Evolutionary conservation across 2,329 filamentous ascomycete genomes (phyloP), one percentile per base, ranked within the genome.

Genomic region (Aspergillus fumigatiaffinis): DNA sequence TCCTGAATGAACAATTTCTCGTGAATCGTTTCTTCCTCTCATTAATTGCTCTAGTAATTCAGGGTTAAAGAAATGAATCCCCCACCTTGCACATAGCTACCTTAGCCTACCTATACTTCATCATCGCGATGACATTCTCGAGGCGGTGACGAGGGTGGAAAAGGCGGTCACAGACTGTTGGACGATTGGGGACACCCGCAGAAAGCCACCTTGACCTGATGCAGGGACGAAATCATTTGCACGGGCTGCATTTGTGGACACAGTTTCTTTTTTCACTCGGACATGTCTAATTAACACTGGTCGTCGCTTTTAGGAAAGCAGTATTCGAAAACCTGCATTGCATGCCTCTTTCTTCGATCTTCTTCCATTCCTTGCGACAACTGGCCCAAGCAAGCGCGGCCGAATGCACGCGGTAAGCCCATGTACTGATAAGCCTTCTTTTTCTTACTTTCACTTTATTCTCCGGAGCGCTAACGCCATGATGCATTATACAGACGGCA

Each of bases 381-480:
- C 38, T 59, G 56, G 53, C 50, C 44, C 12, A 51, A 59, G 46
- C 28, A 28, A 26, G 42, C 50, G 32, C 52, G 17, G n/a, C 50
- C 25, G 25, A 52, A 28, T n/a, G 25, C 44, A 52, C 44, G 44
- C 44, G 9, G 44, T 47, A 47, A 47, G 42, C 10, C 42, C 4
- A 12, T 23, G 20, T 46, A 21, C 21, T 46, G 20, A 46, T 10
- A 25, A 46, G 21, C n/a, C 44, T 25, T 23, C 20, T 25, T 23
- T 23, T 23, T 23, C 21, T 23, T 10, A 5, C 42, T 47, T 29
- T 46, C 26, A 14, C 3, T 25, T 46, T 44, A 21, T 17, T 25
- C 46, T 53, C 9, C 20, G 23, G 21, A 47, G 8, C 8, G 44
- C 44, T 47, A 23, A 47, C 42, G 42, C 42, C n/a, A 46, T 20